These are phyloP conservation scores for Agastache rugosa DNA, from an alignment of 257 asterid genomes.

Conservation along the genomic window DNA sequence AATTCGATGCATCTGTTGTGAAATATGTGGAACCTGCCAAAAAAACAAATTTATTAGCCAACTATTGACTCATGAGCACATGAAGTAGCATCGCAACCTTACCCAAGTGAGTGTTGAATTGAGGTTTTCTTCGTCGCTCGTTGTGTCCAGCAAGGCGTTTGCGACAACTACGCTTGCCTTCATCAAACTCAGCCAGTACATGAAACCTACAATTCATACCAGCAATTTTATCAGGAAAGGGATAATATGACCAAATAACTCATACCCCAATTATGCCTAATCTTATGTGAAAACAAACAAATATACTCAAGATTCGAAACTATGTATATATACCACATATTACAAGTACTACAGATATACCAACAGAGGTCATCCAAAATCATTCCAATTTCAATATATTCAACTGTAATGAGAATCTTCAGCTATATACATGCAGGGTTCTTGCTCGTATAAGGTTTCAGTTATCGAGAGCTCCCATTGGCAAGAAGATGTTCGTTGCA, in stretches of 20 bases:
- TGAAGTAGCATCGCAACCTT: conserved; percentile 29
- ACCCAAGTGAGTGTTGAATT: conserved; percentile 54
- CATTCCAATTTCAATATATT: background rate
- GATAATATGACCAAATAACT: background rate
- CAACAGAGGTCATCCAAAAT: background rate
- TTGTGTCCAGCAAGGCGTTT: conserved; percentile 80
- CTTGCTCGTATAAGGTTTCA: background rate
- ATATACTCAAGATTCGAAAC: background rate
- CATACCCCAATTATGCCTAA: background rate
- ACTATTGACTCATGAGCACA: background rate
- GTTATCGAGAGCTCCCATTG: background rate
- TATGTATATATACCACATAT: background rate
- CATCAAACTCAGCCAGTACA: conserved; percentile 64
- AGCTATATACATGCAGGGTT: background rate
- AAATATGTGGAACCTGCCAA: conserved; percentile 52
- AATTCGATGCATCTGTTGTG: conserved; percentile 41
- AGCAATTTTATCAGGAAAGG: background rate
- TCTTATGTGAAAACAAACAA: background rate
- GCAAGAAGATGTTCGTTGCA: background rate
- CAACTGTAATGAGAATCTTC: background rate
- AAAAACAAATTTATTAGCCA: conserved; percentile 1
- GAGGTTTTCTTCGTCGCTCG: conserved; percentile 72
- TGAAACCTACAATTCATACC: conserved; percentile 58
- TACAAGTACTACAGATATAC: background rate
- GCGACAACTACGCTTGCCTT: conserved; percentile 77